Evolutionary conservation across 1,284 basidiomycete species (phyloP).

Genomic region (Violaceomyces palustris): DNA sequence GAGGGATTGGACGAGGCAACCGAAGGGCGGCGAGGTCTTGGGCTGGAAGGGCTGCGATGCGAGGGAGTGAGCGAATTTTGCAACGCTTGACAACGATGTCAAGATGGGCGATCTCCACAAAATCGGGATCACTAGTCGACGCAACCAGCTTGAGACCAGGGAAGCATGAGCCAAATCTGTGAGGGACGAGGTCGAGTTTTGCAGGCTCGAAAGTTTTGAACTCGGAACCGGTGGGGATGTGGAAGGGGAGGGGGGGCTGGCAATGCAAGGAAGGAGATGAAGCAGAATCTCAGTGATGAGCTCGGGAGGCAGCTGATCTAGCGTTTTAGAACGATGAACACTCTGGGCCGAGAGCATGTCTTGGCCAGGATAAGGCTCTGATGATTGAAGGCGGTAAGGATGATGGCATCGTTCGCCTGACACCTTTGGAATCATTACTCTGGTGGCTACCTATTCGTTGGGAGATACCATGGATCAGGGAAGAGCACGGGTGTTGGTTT

Average conservation of each 20-base stretch:
- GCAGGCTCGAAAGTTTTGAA: conserved; percentile 8
- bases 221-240: conserved; percentile 2
- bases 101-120: conserved; percentile 10
- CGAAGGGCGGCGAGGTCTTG: background rate
- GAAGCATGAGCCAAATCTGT: conserved; percentile 6
- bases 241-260: conserved; percentile 12
- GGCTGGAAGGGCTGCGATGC: conserved; percentile 3
- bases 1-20: conserved; percentile 3
- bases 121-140: conserved; percentile 2
- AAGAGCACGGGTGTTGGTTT: too few relatives aligned
- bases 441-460: conserved; percentile 2
- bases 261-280: conserved; percentile 5
- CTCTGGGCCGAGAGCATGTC: too few relatives aligned
- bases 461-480: conserved; percentile 1
- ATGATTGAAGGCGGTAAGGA: conserved; percentile 2
- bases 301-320: conserved; percentile 18
- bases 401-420: background rate
- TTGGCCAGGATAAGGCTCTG: background rate
- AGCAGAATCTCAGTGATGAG: conserved; percentile 11
- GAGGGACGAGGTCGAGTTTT: conserved; percentile 3
- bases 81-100: conserved; percentile 8
- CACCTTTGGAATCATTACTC: background rate
- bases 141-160: conserved; percentile 4
- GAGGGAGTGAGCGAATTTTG: conserved; percentile 9
- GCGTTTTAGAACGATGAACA: too few relatives aligned